These are phyloP conservation scores for Kingdonia uniflora DNA, from an alignment of 164 flowering plant species.

Conservation along the genomic window DNA sequence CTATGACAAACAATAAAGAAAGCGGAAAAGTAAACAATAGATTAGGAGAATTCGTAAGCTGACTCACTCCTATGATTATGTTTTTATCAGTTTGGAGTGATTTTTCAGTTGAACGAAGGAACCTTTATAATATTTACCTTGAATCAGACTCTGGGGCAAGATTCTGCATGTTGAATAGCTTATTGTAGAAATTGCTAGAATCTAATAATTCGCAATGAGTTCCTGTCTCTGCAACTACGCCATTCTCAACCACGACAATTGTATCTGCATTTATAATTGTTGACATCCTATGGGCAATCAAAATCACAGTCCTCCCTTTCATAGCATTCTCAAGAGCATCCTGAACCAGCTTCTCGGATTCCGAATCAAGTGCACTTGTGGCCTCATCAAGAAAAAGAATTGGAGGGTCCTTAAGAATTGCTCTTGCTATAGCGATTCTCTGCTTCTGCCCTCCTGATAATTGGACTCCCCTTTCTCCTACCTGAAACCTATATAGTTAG, in stretches of 20 bases:
- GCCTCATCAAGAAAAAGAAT: slow-evolving; percentile 79
- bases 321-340: slow-evolving; percentile 68
- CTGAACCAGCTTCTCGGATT: slow-evolving; percentile 75
- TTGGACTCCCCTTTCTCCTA: slow-evolving; percentile 59
- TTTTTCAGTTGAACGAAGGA: too few species aligned
- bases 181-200: slow-evolving; percentile 34
- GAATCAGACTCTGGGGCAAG: slow-evolving; percentile 17
- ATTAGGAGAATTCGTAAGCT: too few species aligned
- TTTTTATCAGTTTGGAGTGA: too few species aligned
- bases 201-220: slow-evolving; percentile 42
- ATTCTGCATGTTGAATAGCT: slow-evolving; percentile 44
- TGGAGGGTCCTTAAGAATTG: slow-evolving; percentile 65
- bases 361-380: slow-evolving; percentile 79
- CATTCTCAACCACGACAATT: slow-evolving; percentile 54
- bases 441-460: slow-evolving; percentile 83
- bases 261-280: slow-evolving; percentile 55
- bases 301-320: slow-evolving; percentile 57
- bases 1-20: too few species aligned
- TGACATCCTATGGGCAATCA: slow-evolving; percentile 67
- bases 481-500: slow-evolving; percentile 34
- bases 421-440: slow-evolving; percentile 76
- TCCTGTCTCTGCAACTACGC: slow-evolving; percentile 43
- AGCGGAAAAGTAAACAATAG: too few species aligned
- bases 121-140: slow-evolving; percentile 15
- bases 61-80: too few species aligned